Percentiles rank a stretch among this genome's conserved stretches.
Conservation (phyloP, 179 eudicot genomes). For the Pouteria campechiana region DNA sequence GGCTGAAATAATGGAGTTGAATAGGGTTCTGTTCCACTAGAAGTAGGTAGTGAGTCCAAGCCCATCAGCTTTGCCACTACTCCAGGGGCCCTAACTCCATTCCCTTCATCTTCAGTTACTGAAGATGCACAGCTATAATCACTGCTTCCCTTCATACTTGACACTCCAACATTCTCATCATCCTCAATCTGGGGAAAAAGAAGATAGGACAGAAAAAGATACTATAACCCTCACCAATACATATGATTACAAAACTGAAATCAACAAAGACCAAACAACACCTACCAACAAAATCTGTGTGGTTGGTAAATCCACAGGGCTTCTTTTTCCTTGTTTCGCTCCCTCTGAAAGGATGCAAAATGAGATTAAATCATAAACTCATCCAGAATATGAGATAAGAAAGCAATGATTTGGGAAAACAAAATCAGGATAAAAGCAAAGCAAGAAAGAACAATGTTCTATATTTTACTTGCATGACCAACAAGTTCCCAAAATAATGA, state of each 20-base stretch:
- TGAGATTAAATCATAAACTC: not conserved
- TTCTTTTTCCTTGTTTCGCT: constrained; percentile 54
- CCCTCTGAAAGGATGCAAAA: constrained; percentile 24
- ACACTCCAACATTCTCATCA: constrained; percentile 38
- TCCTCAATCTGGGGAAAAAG: constrained; percentile 25
- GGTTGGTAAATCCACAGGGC: constrained; percentile 42
- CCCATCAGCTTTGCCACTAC: constrained; percentile 99
- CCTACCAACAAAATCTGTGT: constrained; percentile 49
- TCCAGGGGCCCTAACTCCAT: constrained; percentile 52
- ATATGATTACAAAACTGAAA: not conserved
- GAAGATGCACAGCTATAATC: constrained; percentile 86
- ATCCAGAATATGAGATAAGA: constrained; percentile 4
- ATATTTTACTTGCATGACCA: not conserved
- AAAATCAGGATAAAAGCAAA: not conserved
- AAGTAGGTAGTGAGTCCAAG: constrained; percentile 70
- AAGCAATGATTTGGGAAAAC: not conserved
- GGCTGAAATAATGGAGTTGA: constrained; percentile 47
- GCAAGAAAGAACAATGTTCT: not conserved
- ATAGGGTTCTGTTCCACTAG: constrained; percentile 36
- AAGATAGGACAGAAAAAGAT: not conserved
- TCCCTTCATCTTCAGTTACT: constrained; percentile 68
- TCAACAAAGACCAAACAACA: not conserved
- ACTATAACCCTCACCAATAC: not conserved
- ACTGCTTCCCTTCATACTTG: constrained; percentile 57
- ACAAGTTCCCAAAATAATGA: too few relatives aligned